phyloP scores from a whole-genome alignment of 164 flowering plant species.

The Tetrastigma voinierianum region DNA sequence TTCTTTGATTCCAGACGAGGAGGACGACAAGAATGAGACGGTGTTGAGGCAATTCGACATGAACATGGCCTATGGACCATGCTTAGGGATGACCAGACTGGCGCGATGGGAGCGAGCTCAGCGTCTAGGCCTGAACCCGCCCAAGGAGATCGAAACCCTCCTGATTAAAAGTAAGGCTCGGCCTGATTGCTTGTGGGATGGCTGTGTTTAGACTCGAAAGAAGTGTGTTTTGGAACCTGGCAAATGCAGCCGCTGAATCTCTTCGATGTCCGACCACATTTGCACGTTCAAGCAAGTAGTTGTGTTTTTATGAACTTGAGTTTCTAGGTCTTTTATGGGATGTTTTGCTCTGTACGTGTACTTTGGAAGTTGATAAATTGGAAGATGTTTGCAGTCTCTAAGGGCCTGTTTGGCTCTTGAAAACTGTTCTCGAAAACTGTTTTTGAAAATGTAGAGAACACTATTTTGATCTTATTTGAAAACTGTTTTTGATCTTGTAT shows the following conservation, averaged over 20 bases:
- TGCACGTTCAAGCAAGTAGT: too few species aligned
- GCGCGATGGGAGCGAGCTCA: slow-evolving; percentile 82
- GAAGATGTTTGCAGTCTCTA: too few species aligned
- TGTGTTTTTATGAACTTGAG: neutral
- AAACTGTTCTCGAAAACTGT: too few species aligned
- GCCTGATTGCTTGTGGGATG: slow-evolving; percentile 66
- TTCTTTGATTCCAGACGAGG: slow-evolving; percentile 33
- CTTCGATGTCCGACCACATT: too few species aligned
- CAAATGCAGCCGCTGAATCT: too few species aligned
- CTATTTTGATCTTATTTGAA: too few species aligned
- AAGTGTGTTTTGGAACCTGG: neutral
- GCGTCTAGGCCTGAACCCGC: slow-evolving; percentile 70
- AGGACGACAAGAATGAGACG: slow-evolving; percentile 43
- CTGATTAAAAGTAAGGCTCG: slow-evolving; percentile 35
- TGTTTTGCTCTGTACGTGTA: neutral
- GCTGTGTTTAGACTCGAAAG: slow-evolving; percentile 45
- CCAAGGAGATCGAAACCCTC: slow-evolving; percentile 45
- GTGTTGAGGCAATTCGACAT: slow-evolving; percentile 77
- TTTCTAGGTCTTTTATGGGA: neutral
- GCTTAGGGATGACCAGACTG: slow-evolving; percentile 68
- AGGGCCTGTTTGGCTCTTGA: too few species aligned
- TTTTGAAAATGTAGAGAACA: too few species aligned
- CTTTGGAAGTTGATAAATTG: too few species aligned
- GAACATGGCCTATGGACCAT: slow-evolving; percentile 89
- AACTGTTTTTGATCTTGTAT: too few species aligned